These are phyloP conservation scores for Pisolithus sp. DNA, from an alignment of 768 basidiomycete species.

Conservation along the genomic window DNA sequence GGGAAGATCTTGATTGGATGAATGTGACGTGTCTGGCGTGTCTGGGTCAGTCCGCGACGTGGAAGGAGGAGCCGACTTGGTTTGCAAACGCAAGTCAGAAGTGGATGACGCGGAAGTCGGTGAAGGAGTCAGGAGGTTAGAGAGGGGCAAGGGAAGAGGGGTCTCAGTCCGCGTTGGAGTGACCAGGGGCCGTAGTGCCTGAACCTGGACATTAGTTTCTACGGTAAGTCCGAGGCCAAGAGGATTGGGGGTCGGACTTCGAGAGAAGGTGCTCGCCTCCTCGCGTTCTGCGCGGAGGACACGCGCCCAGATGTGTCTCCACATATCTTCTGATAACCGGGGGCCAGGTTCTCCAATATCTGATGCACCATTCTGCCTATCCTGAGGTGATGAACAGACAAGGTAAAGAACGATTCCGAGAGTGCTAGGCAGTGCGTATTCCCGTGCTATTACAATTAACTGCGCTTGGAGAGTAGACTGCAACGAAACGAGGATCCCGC, in stretches of 20 bases:
- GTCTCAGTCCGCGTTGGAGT: constrained; percentile 36
- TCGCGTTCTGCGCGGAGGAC: constrained; percentile 59
- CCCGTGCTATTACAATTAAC: constrained; percentile 81
- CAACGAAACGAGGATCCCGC: constrained; percentile 84
- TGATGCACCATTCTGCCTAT: constrained; percentile 18
- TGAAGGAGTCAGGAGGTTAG: constrained; percentile 32
- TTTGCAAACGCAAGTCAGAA: constrained; percentile 41
- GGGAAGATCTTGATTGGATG: constrained; percentile 32
- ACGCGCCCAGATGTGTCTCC: constrained; percentile 80
- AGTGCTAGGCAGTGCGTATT: constrained; percentile 88
- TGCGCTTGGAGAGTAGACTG: constrained; percentile 80
- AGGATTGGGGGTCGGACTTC: constrained; percentile 32
- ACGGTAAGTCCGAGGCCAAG: constrained; percentile 41
- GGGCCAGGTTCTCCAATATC: constrained; percentile 62
- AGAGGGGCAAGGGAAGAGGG: constrained; percentile 29
- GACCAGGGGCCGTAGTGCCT: constrained; percentile 40
- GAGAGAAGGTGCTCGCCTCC: constrained; percentile 27
- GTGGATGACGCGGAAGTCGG: constrained; percentile 47
- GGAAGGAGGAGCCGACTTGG: constrained; percentile 45
- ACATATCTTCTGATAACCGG: constrained; percentile 78
- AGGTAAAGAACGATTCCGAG: constrained; percentile 81
- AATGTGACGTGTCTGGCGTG: constrained; percentile 50
- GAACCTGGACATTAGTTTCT: constrained; percentile 26
- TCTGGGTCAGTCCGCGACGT: constrained; percentile 38
- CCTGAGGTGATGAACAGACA: constrained; percentile 35